Conservation (phyloP, 2,329 filamentous ascomycete species). For the Penicillium sp. region DNA sequence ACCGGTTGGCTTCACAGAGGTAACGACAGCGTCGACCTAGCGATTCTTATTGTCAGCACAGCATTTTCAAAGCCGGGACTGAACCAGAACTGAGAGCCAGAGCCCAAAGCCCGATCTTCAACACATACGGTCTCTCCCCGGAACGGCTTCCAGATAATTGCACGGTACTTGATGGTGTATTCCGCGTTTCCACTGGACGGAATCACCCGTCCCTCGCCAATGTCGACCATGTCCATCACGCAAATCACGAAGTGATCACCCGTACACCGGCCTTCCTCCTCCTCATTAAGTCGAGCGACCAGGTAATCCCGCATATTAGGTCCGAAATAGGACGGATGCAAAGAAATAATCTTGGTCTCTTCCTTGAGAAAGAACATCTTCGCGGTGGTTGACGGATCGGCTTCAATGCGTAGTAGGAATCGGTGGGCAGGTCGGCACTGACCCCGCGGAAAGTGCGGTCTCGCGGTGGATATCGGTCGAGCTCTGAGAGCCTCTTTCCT, state of each 20-base stretch:
- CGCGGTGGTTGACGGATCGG: slow-evolving; percentile 16
- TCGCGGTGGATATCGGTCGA: too few species aligned
- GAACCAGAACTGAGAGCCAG: not conserved
- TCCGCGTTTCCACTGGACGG: slow-evolving; percentile 89
- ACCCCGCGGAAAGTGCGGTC: not conserved
- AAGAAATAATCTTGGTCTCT: slow-evolving; percentile 87
- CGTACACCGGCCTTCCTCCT: slow-evolving; percentile 92
- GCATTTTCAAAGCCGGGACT: slow-evolving; percentile 1
- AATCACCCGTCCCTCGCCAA: slow-evolving; percentile 88
- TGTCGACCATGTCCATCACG: slow-evolving; percentile 94
- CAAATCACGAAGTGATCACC: slow-evolving; percentile 97
- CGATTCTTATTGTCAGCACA: slow-evolving; percentile 27
- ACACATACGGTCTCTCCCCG: slow-evolving; percentile 88
- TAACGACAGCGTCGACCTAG: slow-evolving; percentile 90
- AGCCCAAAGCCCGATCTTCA: slow-evolving; percentile 6
- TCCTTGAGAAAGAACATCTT: slow-evolving; percentile 98
- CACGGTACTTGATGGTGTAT: slow-evolving; percentile 91
- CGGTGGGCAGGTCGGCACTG: not conserved
- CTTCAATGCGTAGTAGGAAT: not conserved
- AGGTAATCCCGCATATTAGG: slow-evolving; percentile 90
- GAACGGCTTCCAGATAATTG: slow-evolving; percentile 96
- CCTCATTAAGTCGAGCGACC: slow-evolving; percentile 81
- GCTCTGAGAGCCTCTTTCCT: not conserved
- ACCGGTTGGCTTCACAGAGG: slow-evolving; percentile 81
- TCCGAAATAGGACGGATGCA: slow-evolving; percentile 96